Percentiles rank a stretch among this genome's conserved stretches.
Evolutionary conservation across 768 basidiomycete species (phyloP).

Genomic region (Amanita subjunquillea): DNA sequence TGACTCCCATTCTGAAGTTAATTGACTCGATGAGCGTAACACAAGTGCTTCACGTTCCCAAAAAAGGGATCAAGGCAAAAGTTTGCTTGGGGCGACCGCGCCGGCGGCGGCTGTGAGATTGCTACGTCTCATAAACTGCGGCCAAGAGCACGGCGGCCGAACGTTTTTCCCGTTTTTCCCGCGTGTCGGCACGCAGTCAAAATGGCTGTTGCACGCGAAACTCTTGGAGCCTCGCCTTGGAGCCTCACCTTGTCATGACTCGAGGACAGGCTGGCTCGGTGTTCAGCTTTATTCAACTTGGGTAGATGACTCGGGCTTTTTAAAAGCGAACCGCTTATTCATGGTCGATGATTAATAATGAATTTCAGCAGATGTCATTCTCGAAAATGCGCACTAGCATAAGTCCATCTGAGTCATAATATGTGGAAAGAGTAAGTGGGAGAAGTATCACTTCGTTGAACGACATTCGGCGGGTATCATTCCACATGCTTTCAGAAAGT

Average conservation of each 20-base stretch:
- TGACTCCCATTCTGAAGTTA: too few species aligned
- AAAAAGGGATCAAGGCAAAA: not conserved
- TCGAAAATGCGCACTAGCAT: not conserved
- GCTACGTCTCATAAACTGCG: not conserved
- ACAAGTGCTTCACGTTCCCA: not conserved
- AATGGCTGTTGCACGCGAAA: not conserved
- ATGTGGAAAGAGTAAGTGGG: too few species aligned
- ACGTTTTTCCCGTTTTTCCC: not conserved
- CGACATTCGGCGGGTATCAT: too few species aligned
- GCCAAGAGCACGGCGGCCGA: not conserved
- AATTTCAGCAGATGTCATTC: not conserved
- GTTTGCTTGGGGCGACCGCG: too few species aligned
- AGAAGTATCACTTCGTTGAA: too few species aligned
- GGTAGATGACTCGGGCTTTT: not conserved
- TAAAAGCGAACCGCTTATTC: not conserved
- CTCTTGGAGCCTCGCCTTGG: not conserved
- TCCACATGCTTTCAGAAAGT: constrained; percentile 23
- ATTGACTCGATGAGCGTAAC: not conserved
- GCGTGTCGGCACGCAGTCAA: not conserved
- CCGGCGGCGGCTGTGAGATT: too few species aligned
- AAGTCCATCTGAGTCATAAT: too few species aligned
- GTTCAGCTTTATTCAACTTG: not conserved
- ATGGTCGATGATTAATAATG: not conserved
- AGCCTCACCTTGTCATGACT: not conserved
- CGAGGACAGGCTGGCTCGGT: not conserved